Evolutionary conservation across 495 filamentous ascomycete species (phyloP), one percentile per base, ranked within the genome.

Genomic region (Haplographium delicatum): DNA sequence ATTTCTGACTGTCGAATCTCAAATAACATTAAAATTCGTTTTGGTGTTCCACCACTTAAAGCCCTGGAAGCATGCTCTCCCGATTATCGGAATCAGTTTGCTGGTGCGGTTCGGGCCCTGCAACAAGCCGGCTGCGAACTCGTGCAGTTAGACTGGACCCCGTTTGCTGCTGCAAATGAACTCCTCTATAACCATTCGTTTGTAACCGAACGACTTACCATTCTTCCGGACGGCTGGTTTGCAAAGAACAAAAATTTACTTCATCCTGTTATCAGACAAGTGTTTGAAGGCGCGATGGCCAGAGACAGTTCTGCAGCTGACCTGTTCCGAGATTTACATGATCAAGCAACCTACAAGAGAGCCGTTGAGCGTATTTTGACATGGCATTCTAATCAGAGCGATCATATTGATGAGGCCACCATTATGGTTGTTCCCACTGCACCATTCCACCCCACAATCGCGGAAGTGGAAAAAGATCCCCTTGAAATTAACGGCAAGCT

Each of bases 381-480:
- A 19, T 40, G 33, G 39, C n/a, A 31, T 16, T 6, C 28, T 19
- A 28, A 45, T 11, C 22, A 15, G 50, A 63, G 63, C 16, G 65
- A 64, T 28, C 47, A 62, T 10, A 55, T 51, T 2, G 55, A 62
- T 0, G 68, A 72, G 2, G 63, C 80, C 8, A 80, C 81, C 26
- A 72, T 82, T 20, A 59, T 85, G 11, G 58, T 84, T 1, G 81
- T 84, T 3, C 82, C 82, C 0, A 83, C 81, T 2, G 65, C 76
- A 26, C 79, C 80, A 9, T 74, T 65, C 38, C 81, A 84, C 59
- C 74, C 72, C 44, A 80, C 73, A 3, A 73, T 83, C 2, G 57
- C 71, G 33, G 71, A 81, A 51, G 78, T 84, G 40, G 58, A 67
- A 10, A 65, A 66, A 5, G 74, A 82, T 55, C 82, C 82, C 1